Percentiles rank a stretch among this genome's conserved stretches.
Conservation (phyloP, 306 rosid species). For the Pachyrhizus erosus region DNA sequence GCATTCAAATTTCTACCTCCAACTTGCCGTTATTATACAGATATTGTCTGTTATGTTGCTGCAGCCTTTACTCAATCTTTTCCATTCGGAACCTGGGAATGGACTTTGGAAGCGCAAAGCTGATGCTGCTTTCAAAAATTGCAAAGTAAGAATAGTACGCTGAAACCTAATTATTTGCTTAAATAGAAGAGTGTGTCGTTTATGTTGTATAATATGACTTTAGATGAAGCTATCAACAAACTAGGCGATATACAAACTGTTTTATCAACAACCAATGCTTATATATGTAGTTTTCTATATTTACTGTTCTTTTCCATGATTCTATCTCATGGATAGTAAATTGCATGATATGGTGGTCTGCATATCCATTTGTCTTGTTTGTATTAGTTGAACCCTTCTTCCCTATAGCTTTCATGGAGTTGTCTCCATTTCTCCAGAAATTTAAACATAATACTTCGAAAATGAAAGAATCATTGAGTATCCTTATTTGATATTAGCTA, state of each 20-base stretch:
- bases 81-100: conserved; percentile 83
- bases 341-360: background rate
- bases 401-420: background rate
- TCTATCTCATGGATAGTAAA: conserved; percentile 1
- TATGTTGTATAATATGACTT: background rate
- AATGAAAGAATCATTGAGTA: background rate
- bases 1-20: conserved; percentile 27
- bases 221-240: background rate
- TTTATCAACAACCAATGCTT: background rate
- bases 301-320: background rate
- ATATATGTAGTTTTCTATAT: background rate
- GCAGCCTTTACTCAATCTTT: conserved; percentile 89
- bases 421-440: background rate
- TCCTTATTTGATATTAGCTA: background rate
- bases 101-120: conserved; percentile 97
- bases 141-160: conserved; percentile 63
- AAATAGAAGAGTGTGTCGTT: conserved; percentile 18
- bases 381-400: conserved; percentile 6
- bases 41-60: conserved; percentile 29
- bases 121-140: conserved; percentile 78
- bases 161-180: conserved; percentile 17
- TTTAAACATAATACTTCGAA: background rate
- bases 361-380: background rate
- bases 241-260: background rate
- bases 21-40: conserved; percentile 26